Conservation (phyloP, 2,329 filamentous ascomycete genomes). For the Periconia macrospinosa region DNA sequence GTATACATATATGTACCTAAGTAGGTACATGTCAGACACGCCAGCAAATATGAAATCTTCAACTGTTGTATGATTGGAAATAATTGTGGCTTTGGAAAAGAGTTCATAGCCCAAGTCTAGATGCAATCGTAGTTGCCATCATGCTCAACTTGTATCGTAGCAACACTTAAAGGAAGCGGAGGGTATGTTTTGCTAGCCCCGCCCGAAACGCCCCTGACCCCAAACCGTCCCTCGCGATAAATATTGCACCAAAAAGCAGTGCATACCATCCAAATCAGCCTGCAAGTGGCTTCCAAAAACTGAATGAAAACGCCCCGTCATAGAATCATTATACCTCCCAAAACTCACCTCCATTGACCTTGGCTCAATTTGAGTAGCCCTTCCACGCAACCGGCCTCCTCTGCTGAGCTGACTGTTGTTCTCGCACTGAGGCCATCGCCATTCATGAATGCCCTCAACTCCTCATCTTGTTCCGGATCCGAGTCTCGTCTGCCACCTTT, state of each 20-base stretch:
- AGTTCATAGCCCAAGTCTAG: too few species aligned
- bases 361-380: constrained; percentile 87
- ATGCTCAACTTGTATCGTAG: too few species aligned
- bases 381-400: constrained; percentile 84
- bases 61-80: too few species aligned
- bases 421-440: constrained; percentile 63
- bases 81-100: too few species aligned
- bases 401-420: constrained; percentile 51
- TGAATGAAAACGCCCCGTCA: not conserved
- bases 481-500: constrained; percentile 31
- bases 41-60: too few species aligned
- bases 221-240: too few species aligned
- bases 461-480: constrained; percentile 58
- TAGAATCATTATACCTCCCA: not conserved
- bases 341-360: constrained; percentile 73
- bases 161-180: too few species aligned
- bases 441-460: constrained; percentile 75
- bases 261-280: not conserved
- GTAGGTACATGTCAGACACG: too few species aligned
- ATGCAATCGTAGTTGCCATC: too few species aligned
- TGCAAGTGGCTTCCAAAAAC: not conserved
- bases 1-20: too few species aligned
- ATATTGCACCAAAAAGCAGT: not conserved
- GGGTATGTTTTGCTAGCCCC: too few species aligned
- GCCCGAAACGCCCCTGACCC: too few species aligned